phyloP scores from a whole-genome alignment of 371 early-diverging fungal species.

The Smittium culicis region DNA sequence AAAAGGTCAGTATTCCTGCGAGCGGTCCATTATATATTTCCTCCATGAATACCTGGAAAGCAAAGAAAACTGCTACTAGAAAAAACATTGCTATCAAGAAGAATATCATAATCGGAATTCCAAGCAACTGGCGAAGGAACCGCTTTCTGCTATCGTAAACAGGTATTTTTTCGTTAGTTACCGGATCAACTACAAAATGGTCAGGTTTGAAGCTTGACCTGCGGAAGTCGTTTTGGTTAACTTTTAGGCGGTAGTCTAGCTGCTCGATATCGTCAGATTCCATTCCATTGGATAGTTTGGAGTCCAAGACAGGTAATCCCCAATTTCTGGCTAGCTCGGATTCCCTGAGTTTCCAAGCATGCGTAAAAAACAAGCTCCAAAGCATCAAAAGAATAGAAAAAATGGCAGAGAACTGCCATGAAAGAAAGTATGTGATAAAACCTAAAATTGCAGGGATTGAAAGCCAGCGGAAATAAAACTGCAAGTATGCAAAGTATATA shows the following conservation, averaged over 20 bases:
- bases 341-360: slow-evolving; percentile 66
- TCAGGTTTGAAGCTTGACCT: slow-evolving; percentile 56
- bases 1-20: slow-evolving; percentile 38
- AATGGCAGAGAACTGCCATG: slow-evolving; percentile 40
- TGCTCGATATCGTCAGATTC: neutral
- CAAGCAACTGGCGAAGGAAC: slow-evolving; percentile 43
- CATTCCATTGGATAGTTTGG: slow-evolving; percentile 1
- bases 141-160: slow-evolving; percentile 52
- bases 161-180: slow-evolving; percentile 59
- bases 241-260: slow-evolving; percentile 15
- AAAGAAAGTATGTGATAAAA: slow-evolving; percentile 38
- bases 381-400: slow-evolving; percentile 47
- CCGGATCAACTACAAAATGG: slow-evolving; percentile 38
- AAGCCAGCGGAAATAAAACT: slow-evolving; percentile 65
- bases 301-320: slow-evolving; percentile 38
- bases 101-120: slow-evolving; percentile 44
- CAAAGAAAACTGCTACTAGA: slow-evolving; percentile 53
- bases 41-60: slow-evolving; percentile 56
- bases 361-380: slow-evolving; percentile 61
- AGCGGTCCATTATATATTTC: slow-evolving; percentile 76
- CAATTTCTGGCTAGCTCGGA: slow-evolving; percentile 53
- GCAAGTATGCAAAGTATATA: slow-evolving; percentile 80
- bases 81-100: slow-evolving; percentile 46
- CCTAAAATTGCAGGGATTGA: slow-evolving; percentile 51
- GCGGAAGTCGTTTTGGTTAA: slow-evolving; percentile 17